These are phyloP conservation scores for Dacryopinax spathularia DNA, from an alignment of 768 basidiomycete genomes.

Conservation along the genomic window DNA sequence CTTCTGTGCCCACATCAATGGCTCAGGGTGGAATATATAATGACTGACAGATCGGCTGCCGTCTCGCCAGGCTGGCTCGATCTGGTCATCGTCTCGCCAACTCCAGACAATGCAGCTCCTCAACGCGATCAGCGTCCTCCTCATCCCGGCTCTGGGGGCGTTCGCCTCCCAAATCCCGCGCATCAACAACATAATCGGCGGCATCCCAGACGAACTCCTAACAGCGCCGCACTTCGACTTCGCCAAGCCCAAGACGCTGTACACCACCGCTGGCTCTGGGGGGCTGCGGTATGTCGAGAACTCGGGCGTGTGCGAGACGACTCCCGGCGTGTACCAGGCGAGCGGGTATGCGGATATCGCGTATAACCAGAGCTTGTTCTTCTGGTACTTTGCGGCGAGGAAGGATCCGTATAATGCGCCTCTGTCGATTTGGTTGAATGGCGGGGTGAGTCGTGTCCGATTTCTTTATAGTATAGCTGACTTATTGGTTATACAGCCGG, in stretches of 20 bases:
- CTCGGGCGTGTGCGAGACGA: slow-evolving; percentile 6
- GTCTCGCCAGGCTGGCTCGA: not conserved
- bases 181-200: slow-evolving; percentile 2
- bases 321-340: slow-evolving; percentile 3
- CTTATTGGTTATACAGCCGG: not conserved
- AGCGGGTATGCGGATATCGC: slow-evolving; percentile 3
- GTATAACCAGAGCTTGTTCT: slow-evolving; percentile 3
- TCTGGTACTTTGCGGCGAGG: slow-evolving; percentile 6
- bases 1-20: not conserved
- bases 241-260: not conserved
- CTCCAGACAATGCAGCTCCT: not conserved
- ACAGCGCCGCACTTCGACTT: not conserved
- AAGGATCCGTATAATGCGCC: slow-evolving; percentile 2
- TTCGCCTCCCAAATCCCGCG: not conserved
- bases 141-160: not conserved
- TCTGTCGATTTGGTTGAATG: slow-evolving; percentile 2
- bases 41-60: not conserved
- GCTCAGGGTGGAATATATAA: not conserved
- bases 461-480: not conserved
- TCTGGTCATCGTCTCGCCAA: no score
- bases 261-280: not conserved
- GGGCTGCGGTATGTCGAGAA: slow-evolving; percentile 3
- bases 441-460: not conserved
- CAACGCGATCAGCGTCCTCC: not conserved
- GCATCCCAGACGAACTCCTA: not conserved